phyloP scores from a whole-genome alignment of 805 yeast species.

The Candida incommunis region DNA sequence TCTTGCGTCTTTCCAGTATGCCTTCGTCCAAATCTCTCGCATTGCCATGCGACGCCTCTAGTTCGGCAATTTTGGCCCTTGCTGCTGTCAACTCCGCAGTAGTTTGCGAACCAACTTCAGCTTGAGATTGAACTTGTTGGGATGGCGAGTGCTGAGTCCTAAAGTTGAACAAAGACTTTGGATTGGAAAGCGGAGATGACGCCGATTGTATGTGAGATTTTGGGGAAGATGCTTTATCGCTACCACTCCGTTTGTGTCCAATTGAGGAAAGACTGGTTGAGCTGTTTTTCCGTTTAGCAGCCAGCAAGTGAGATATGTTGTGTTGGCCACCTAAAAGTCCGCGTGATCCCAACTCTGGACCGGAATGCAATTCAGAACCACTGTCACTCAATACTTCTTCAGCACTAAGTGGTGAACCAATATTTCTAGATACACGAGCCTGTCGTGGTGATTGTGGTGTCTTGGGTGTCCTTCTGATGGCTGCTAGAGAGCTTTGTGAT shows the following conservation, averaged over 20 bases:
- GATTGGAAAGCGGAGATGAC: not conserved
- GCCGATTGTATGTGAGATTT: not conserved
- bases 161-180: not conserved
- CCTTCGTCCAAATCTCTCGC: slow-evolving; percentile 7
- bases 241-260: not conserved
- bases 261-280: not conserved
- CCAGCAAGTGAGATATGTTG: not conserved
- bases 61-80: slow-evolving; percentile 15
- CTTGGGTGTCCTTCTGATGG: not conserved
- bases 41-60: slow-evolving; percentile 9
- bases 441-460: not conserved
- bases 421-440: not conserved
- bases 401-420: not conserved
- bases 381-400: too few species aligned
- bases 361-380: too few species aligned
- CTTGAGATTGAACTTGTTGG: not conserved
- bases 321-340: too few species aligned
- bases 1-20: slow-evolving; percentile 16
- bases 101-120: not conserved
- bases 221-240: not conserved
- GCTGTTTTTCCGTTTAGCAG: not conserved
- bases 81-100: slow-evolving; percentile 11
- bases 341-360: too few species aligned
- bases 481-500: not conserved
- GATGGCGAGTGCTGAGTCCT: not conserved